Evolutionary conservation across 225 moss, liverwort and hornwort genomes (phyloP).

Genomic region (Antitrichia curtipendula): DNA sequence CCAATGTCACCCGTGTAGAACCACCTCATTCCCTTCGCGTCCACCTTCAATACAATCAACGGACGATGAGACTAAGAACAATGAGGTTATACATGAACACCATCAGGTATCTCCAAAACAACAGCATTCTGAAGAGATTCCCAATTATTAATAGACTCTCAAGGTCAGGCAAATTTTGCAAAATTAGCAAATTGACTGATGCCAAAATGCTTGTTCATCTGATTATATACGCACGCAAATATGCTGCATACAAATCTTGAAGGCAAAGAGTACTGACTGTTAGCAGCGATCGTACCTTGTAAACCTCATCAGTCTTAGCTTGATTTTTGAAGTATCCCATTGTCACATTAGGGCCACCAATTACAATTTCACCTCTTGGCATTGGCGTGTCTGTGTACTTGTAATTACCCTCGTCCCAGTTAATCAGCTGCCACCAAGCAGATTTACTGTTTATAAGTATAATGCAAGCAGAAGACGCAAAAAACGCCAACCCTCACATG

Average conservation of each 20-base stretch:
- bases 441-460: neutral
- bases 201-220: neutral
- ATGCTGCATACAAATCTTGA: neutral
- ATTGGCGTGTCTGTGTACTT: conserved; percentile 55
- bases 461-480: neutral
- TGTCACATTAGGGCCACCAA: conserved; percentile 85
- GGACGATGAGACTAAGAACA: neutral
- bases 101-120: neutral
- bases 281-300: conserved; percentile 34
- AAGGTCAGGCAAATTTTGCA: neutral
- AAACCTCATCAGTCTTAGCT: conserved; percentile 78
- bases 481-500: neutral
- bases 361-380: conserved; percentile 89
- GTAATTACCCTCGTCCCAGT: conserved; percentile 95
- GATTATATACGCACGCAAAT: neutral
- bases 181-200: neutral
- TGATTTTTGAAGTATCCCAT: conserved; percentile 85
- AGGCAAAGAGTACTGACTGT: neutral
- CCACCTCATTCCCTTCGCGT: conserved; percentile 76
- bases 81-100: neutral
- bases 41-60: conserved; percentile 35
- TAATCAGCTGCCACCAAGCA: conserved; percentile 49
- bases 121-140: neutral
- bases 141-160: neutral
- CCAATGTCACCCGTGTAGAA: conserved; percentile 93